Base-by-base conservation (phyloP, 2,329 filamentous ascomycete species). In the Aspergillus intermedius region DNA sequence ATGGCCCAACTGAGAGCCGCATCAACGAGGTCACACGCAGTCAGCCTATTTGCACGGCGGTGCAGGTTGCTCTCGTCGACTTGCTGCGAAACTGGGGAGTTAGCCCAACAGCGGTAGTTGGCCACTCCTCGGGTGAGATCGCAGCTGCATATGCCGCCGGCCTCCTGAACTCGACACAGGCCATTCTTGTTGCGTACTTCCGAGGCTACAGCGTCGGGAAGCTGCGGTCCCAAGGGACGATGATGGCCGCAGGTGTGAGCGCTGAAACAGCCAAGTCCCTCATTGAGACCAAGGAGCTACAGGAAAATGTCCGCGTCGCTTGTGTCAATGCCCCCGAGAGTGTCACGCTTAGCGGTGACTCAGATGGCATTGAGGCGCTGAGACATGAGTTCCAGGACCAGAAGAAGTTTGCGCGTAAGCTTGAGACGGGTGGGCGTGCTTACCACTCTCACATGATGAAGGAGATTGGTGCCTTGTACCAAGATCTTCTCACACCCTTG, bases 121-220 rank as follows among this genome's bases (percentile, higher is more conserved):
- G 61, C 4, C 61, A 63, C 43, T 59, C 57, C 1, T 45, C 35
- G 5, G 61, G 61, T 9, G 61, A 63, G 49, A 63, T 63, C 32
- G 59, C 52, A 7, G 58, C 57, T 8, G 61, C 60, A 6, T 63
- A 59, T 47, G 52, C 56, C 12, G 48, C 51, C 2, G 56, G 56
- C 12, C 39, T 19, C 17, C 9, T 42, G n/a, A 21, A n/a, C 15
- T n/a, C 39, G 12, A 13, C 39, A 3, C n/a, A 42, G 12, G 39
- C 39, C 39, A 42, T 42, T 21, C 12, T 42, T 13, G 39, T 22
- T 23, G 39, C 39, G 6, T 42, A 42, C 21, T 35, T 30, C 17
- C 43, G 43, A 1, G 43, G 43, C 23, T 28, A 21, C 8, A 28
- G 15, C 6, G 28, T 32, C 13, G 9, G 7, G 54, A 21, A 45